phyloP scores from a whole-genome alignment of 2,329 filamentous ascomycete genomes.

The Ophiocordyceps camponoti-saundersi region DNA sequence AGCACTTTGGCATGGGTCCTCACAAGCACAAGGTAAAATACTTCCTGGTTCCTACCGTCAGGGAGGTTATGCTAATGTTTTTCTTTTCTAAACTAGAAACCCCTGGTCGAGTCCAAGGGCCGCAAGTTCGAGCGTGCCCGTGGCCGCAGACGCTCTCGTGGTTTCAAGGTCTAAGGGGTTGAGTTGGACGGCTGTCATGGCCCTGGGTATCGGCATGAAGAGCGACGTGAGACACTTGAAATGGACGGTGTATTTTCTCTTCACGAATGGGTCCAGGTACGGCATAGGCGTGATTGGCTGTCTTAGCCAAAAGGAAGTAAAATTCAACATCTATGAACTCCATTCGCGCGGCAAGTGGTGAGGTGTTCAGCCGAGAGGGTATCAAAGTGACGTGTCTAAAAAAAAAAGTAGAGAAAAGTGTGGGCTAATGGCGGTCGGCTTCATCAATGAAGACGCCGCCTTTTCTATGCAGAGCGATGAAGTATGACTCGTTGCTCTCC shows the following conservation, averaged over 20 bases:
- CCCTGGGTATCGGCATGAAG: background rate
- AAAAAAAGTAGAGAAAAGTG: background rate
- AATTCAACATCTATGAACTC: background rate
- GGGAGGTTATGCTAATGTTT: background rate
- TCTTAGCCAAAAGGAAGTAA: conserved; percentile 15
- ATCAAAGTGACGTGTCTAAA: background rate
- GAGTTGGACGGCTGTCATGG: conserved; percentile 3
- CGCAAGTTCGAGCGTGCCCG: conserved; percentile 98
- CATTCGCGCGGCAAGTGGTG: background rate
- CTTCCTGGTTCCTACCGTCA: conserved; percentile 8
- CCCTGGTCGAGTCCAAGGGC: conserved; percentile 93
- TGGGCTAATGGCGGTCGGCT: background rate
- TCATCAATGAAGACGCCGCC: conserved; percentile 13
- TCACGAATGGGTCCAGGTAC: conserved; percentile 20
- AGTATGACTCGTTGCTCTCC: conserved; percentile 58
- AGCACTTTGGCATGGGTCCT: conserved; percentile 97
- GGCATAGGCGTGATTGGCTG: conserved; percentile 30
- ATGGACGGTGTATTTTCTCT: conserved; percentile 8
- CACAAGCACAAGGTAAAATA: conserved; percentile 78
- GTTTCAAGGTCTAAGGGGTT: conserved; percentile 94
- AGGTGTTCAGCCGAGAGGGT: background rate
- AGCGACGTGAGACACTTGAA: background rate
- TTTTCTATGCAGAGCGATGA: conserved; percentile 63
- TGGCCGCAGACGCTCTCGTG: conserved; percentile 94
- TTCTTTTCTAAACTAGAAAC: conserved; percentile 50